These are phyloP conservation scores for Epichloe gansuensis DNA, from an alignment of 2,329 filamentous ascomycete species.

Conservation along the genomic window DNA sequence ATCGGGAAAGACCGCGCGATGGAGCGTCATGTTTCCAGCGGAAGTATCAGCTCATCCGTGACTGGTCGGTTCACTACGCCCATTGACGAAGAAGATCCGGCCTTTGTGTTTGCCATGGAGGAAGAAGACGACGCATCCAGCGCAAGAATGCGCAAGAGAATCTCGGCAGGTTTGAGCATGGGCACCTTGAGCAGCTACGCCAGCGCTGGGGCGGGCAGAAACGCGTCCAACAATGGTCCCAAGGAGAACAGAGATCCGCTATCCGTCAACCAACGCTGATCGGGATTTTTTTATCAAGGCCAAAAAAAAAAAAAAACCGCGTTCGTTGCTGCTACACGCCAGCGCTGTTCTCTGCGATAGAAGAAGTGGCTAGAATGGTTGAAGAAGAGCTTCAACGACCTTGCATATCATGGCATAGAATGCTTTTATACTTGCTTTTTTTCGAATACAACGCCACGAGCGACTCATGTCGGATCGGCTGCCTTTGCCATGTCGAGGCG, in stretches of 20 bases:
- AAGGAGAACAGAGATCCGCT: constrained; percentile 19
- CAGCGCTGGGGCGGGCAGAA: constrained; percentile 20
- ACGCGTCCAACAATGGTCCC: constrained; percentile 12
- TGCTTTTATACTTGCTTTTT: background rate
- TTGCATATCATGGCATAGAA: constrained; percentile 5
- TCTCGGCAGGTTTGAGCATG: constrained; percentile 30
- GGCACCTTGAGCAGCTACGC: constrained; percentile 31
- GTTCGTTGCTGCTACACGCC: background rate
- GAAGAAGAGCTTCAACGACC: background rate
- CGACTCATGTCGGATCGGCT: background rate
- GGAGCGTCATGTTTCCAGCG: constrained; percentile 48
- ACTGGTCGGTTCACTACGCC: constrained; percentile 50
- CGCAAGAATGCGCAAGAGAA: constrained; percentile 35
- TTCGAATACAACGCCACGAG: background rate
- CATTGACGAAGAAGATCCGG: constrained; percentile 52
- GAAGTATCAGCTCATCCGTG: constrained; percentile 41
- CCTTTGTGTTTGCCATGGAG: constrained; percentile 56
- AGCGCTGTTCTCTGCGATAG: background rate
- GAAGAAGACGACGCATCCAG: constrained; percentile 43
- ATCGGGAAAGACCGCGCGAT: constrained; percentile 31
- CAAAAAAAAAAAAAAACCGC: background rate
- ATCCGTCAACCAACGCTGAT: constrained; percentile 21
- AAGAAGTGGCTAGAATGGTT: background rate
- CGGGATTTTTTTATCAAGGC: background rate
- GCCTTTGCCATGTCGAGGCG: background rate